Base-by-base conservation (phyloP, 2,329 filamentous ascomycete species). In the Colletotrichum spinosum region DNA sequence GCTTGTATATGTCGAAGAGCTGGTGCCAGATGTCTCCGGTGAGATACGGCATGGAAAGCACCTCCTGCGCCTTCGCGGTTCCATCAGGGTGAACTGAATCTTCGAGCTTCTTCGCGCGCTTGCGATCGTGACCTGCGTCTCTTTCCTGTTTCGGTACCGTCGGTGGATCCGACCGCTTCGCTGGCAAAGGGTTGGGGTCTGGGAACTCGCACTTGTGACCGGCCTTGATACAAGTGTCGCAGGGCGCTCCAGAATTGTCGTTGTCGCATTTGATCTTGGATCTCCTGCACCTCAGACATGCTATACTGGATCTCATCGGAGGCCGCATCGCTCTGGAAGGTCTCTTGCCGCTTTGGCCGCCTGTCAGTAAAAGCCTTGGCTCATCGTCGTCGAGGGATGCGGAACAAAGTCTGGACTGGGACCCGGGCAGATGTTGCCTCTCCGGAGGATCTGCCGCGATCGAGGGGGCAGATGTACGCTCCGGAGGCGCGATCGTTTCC, bases 251-350 rank as follows among this genome's bases (percentile, higher is more conserved):
- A 11, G 66, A 88, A 13, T 88, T 89, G 67, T 87, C 86, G 78
- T 96, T 96, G 76, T 93, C 88, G 80, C 93, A 97, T 78, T 95
- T 95, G 75, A 95, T 92, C 79, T 96, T 97, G 75, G 91, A 93
- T 72, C 88, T 88, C 63, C 92, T 86, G 75, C 92, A 95, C 68
- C 88, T 85, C 67, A 87, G 83, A 77, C 92, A 96, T 52, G 92
- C 92, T 74, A 95, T 93, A 73, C 90, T 92, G 51, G 92, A 93
- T 70, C 92, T 86, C 86, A 93, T 91, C 39, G 83, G 83, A 11
- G 80, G 76, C 61, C 81, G 79, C 71, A 76, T 77, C n/a, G 83
- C 82, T 72, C 79, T 79, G 50, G 74, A 70, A 52, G 78, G 76
- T 67, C 80, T 82, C 71, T 79, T 80, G 38, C 38, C 39, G 51